These are phyloP conservation scores for Cladobotryum protrusum DNA, from an alignment of 2,329 filamentous ascomycete genomes.

Conservation along the genomic window DNA sequence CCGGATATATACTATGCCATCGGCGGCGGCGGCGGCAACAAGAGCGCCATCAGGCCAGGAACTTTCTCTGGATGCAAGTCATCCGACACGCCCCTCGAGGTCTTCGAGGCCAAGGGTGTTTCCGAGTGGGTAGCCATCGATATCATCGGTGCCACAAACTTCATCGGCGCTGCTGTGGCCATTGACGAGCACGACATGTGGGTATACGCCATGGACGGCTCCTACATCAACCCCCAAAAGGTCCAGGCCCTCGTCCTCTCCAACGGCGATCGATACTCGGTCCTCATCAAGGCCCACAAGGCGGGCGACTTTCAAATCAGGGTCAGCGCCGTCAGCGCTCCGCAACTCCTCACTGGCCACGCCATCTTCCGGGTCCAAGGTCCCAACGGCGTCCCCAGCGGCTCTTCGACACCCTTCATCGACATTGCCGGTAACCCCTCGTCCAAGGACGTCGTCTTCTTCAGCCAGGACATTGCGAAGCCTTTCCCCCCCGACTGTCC, in stretches of 20 bases:
- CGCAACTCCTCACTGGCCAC: constrained; percentile 50
- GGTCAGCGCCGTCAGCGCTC: constrained; percentile 39
- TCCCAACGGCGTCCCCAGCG: constrained; percentile 10
- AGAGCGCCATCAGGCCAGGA: constrained; percentile 34
- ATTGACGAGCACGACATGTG: constrained; percentile 49
- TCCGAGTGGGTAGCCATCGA: constrained; percentile 46
- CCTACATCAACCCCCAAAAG: constrained; percentile 46
- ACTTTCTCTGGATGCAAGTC: constrained; percentile 42
- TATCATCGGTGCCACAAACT: constrained; percentile 45
- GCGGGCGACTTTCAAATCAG: constrained; percentile 50
- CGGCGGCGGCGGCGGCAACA: constrained; percentile 20
- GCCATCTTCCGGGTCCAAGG: constrained; percentile 38
- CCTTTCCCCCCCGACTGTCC: constrained; percentile 44
- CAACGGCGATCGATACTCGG: constrained; percentile 48
- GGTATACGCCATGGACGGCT: constrained; percentile 49
- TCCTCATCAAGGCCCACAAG: constrained; percentile 41
- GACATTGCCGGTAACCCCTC: constrained; percentile 41
- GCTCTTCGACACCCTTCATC: constrained; percentile 37
- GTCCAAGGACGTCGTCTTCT: constrained; percentile 35
- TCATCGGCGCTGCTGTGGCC: constrained; percentile 38
- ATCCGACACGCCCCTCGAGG: constrained; percentile 37
- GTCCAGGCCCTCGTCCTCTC: constrained; percentile 41
- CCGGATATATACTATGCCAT: constrained; percentile 34
- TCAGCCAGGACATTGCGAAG: constrained; percentile 36
- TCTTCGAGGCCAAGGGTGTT: constrained; percentile 30